These are phyloP conservation scores for Cryptococcus sp. DNA, from an alignment of 1,284 basidiomycete genomes.

Conservation along the genomic window DNA sequence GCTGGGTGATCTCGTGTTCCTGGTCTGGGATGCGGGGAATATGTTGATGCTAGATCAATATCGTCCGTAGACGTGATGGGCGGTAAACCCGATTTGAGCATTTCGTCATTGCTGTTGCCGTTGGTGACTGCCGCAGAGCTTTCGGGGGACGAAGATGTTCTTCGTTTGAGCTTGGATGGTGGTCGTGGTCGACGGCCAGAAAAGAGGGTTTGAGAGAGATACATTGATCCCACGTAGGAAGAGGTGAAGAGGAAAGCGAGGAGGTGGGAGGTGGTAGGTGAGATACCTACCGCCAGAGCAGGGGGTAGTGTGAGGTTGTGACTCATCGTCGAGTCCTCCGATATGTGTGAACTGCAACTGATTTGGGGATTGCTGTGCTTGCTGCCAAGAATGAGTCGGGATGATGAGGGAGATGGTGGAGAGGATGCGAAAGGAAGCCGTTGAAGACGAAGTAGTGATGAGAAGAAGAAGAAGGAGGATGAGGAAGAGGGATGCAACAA, in stretches of 20 bases:
- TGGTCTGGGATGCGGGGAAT: conserved; percentile 14
- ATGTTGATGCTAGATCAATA: neutral
- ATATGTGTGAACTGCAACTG: no score
- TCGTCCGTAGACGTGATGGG: conserved; percentile 10
- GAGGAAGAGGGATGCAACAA: neutral
- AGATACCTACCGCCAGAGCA: conserved; percentile 26
- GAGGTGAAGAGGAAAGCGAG: conserved; percentile 50
- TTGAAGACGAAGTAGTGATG: neutral
- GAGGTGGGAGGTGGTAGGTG: conserved; percentile 32
- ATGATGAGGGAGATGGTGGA: neutral
- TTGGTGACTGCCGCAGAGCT: neutral
- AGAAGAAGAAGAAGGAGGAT: neutral
- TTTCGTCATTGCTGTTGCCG: neutral
- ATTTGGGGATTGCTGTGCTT: neutral
- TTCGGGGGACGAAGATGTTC: neutral
- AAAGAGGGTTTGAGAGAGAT: conserved; percentile 47
- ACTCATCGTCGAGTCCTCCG: no score
- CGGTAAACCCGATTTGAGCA: conserved; percentile 17
- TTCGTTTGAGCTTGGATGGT: conserved; percentile 4
- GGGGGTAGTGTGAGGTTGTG: conserved; percentile 23
- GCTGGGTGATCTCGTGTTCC: conserved; percentile 51
- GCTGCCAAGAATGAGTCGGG: neutral
- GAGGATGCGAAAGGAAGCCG: neutral
- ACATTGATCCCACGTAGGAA: conserved; percentile 56
- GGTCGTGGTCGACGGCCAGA: conserved; percentile 7